phyloP scores from a whole-genome alignment of 1,284 basidiomycete species.

The Irpex rosettiformis region DNA sequence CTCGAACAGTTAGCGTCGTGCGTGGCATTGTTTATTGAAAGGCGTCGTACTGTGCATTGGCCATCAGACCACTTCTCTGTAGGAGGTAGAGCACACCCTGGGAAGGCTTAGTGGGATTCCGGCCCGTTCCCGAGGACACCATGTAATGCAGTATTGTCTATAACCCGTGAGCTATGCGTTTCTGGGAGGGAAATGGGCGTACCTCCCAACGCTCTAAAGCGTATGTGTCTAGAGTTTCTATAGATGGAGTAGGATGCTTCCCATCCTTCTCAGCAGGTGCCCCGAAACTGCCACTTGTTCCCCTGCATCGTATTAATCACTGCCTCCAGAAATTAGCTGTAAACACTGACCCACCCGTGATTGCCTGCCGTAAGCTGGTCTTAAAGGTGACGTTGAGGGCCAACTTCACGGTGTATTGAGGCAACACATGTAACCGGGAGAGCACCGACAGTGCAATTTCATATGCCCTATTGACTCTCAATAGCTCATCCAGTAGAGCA shows the following conservation, averaged over 20 bases:
- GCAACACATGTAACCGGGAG: slow-evolving; percentile 72
- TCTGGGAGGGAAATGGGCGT: slow-evolving; percentile 22
- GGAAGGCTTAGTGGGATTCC: slow-evolving; percentile 67
- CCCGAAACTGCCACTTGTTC: slow-evolving; percentile 89
- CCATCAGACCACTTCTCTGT: slow-evolving; percentile 86
- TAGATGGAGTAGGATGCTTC: slow-evolving; percentile 47
- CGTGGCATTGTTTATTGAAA: not conserved
- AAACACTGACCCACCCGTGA: slow-evolving; percentile 82
- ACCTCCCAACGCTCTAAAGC: slow-evolving; percentile 96
- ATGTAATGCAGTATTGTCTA: slow-evolving; percentile 98
- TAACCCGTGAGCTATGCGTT: slow-evolving; percentile 7
- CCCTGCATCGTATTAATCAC: slow-evolving; percentile 44
- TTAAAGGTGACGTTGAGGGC: slow-evolving; percentile 79
- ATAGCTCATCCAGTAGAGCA: slow-evolving; percentile 8
- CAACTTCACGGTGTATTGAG: slow-evolving; percentile 56
- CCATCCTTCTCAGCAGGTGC: slow-evolving; percentile 70
- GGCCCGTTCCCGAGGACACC: slow-evolving; percentile 88
- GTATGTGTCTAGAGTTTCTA: slow-evolving; percentile 77
- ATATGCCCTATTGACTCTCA: slow-evolving; percentile 54
- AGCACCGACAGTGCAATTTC: slow-evolving; percentile 68
- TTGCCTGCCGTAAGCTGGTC: slow-evolving; percentile 77
- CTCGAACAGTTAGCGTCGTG: slow-evolving; percentile 16
- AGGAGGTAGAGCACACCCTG: slow-evolving; percentile 83
- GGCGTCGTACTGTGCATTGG: slow-evolving; percentile 46
- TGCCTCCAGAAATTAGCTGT: slow-evolving; percentile 1